Conservation (phyloP, 768 basidiomycete genomes). For the Podaxis carcinomalis region DNA sequence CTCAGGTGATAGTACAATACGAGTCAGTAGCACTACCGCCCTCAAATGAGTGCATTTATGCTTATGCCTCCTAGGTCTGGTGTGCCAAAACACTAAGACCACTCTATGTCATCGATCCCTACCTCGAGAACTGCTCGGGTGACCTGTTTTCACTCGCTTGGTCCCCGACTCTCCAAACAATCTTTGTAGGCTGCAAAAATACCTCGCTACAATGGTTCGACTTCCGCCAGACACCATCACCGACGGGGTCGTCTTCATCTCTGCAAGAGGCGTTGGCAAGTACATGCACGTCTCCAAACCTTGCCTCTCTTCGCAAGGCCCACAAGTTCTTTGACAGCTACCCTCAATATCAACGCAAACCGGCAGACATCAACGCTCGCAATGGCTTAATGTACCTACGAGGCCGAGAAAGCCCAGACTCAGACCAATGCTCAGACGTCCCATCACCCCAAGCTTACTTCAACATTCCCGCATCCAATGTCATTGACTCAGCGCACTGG, state of each 20-base stretch:
- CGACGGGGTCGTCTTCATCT: slow-evolving; percentile 16
- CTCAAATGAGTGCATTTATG: background rate
- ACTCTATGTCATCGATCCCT: slow-evolving; percentile 73
- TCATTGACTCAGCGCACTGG: slow-evolving; percentile 87
- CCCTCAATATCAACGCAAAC: slow-evolving; percentile 62
- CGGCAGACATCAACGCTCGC: slow-evolving; percentile 65
- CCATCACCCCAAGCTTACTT: slow-evolving; percentile 37
- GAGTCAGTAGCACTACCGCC: slow-evolving; percentile 43
- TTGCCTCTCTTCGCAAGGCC: slow-evolving; percentile 37
- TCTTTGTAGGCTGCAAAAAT: slow-evolving; percentile 90
- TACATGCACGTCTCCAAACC: slow-evolving; percentile 33
- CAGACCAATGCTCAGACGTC: slow-evolving; percentile 20
- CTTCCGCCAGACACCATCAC: slow-evolving; percentile 33
- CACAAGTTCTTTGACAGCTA: slow-evolving; percentile 95
- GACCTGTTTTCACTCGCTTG: slow-evolving; percentile 86
- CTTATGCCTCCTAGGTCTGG: slow-evolving; percentile 60
- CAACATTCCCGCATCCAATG: slow-evolving; percentile 61
- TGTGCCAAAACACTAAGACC: slow-evolving; percentile 61
- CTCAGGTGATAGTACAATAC: slow-evolving; percentile 86
- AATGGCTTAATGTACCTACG: slow-evolving; percentile 34
- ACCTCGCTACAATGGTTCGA: slow-evolving; percentile 89
- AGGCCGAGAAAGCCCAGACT: slow-evolving; percentile 29
- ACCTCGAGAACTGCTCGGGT: slow-evolving; percentile 75
- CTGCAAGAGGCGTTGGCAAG: slow-evolving; percentile 21
- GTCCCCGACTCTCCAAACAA: slow-evolving; percentile 60